Base-by-base conservation (phyloP, 208 protist species). In the Kentomonas sorsogonicus region DNA sequence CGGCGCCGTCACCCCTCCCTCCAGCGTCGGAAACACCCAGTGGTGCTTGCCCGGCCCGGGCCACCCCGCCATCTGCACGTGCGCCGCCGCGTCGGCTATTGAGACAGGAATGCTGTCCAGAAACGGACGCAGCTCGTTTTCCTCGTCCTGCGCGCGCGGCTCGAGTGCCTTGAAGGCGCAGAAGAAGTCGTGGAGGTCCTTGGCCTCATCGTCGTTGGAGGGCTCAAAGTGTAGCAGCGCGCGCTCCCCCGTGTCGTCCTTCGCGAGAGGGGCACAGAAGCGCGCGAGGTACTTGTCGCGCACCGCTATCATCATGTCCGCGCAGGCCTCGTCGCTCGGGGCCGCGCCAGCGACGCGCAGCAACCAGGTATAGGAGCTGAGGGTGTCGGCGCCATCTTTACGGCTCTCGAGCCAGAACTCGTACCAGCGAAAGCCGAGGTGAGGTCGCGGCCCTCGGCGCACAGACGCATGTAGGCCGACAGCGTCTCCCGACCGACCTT, bases 341-440 rank as follows among this genome's bases (percentile, higher is more conserved):
- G 77, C 76, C 2, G 63, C 30, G 13, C 57, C 25, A 0, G 83
- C 83, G 26, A 89, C 77, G 16, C 68, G 71, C 7, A 91, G 62
- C 33, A 95, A 63, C 80, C 88, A 95, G n/a, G 64, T 75, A 29
- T 83, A 60, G 18, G 66, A 53, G n/a, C 16, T 30, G 11, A 74
- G 47, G 0, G 55, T 56, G 20, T 43, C 52, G 5, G 55, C 46
- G 31, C 61, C 81, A 13, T 47, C 48, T 4, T 72, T 44, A 10
- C 74, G 53, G 3, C 71, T 53, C 50, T 95, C 82, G n/a, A 89
- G 71, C 73, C 81, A 85, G 69, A 82, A 87, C 65, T 89, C 77
- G 45, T 89, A 74, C 83, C 84, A 92, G 15, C 81, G 74, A 53
- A 81, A 95, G 85, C 88, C 4, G 71, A 78, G 10, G 75, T 92